These are phyloP conservation scores for Chrysochromulina parva DNA, from an alignment of 78 protist genomes.

Conservation along the genomic window DNA sequence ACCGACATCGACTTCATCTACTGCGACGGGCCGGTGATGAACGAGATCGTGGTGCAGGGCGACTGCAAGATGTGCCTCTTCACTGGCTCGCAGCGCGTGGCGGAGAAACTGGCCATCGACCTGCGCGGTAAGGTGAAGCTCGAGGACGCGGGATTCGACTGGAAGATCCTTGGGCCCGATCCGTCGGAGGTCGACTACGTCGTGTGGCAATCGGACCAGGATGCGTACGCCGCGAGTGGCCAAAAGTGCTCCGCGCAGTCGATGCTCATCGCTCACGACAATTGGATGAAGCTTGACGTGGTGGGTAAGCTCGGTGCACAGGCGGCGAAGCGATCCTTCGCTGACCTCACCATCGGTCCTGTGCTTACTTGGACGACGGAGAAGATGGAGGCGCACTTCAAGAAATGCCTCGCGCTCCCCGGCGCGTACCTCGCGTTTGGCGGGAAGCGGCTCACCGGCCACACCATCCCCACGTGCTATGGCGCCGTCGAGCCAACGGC, in stretches of 20 bases:
- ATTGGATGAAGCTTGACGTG: constrained; percentile 13
- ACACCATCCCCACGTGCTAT: constrained; percentile 41
- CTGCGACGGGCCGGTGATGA: constrained; percentile 33
- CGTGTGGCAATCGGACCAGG: constrained; percentile 41
- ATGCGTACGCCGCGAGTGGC: constrained; percentile 54
- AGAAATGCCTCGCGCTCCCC: neutral
- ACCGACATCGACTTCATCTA: constrained; percentile 33
- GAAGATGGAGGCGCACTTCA: neutral
- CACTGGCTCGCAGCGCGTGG: constrained; percentile 49
- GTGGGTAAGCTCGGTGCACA: neutral
- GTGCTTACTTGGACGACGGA: neutral
- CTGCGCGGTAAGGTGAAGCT: constrained; percentile 4
- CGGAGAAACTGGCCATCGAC: constrained; percentile 30
- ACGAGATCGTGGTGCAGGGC: neutral
- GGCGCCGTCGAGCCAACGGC: constrained; percentile 47
- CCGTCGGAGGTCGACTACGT: constrained; percentile 6
- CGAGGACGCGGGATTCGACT: constrained; percentile 57
- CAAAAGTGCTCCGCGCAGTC: constrained; percentile 65
- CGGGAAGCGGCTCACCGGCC: constrained; percentile 16
- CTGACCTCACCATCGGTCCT: constrained; percentile 13
- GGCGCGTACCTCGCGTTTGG: constrained; percentile 49
- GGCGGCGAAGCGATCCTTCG: constrained; percentile 17
- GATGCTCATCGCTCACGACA: constrained; percentile 46
- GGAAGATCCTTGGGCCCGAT: constrained; percentile 48
- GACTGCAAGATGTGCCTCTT: constrained; percentile 6